Base-by-base conservation (phyloP, 306 rosid species). In the Datisca glomerata region DNA sequence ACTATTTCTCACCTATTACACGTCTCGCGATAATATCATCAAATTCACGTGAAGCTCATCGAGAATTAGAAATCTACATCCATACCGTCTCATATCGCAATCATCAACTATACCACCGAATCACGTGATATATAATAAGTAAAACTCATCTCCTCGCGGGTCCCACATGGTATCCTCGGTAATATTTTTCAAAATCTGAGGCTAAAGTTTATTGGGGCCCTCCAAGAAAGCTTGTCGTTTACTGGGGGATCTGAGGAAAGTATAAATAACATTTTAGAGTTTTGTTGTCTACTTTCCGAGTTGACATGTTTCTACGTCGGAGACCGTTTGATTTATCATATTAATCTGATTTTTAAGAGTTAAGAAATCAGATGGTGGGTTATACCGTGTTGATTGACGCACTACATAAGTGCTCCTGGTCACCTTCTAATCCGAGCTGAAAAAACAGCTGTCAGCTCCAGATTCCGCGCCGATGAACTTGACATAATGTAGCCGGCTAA, bases 401-500 rank as follows among this genome's bases (percentile, higher is more conserved):
- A 38, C 20, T 0, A 0, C 14, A 55, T 24, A 2, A 10, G 12
- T 33, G 0, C 75, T 32, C 59, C 0, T 19, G 22, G 24, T 52
- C 50, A 8, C 14, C 41, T 50, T 42, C 57, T 29, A 28, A 58
- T 23, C 33, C 49, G 25, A 65, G 82, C 87, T 59, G 58, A 72
- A 51, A 41, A 53, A 45, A 71, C 85, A 72, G 82, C 78, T 81
- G 76, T 73, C 62, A 76, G 81, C 85, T 73, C 47, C 49, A 68
- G 78, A 79, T 86, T 75, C 92, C 93, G 66, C 71, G 94, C 94
- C 93, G 93, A 70, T 71, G 70, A 47, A 55, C 64, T 70, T 59
- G 71, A 57, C 72, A 68, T 69, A 51, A 23, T 42, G 61, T 57
- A 80, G 93, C 91, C 93, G 91, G 95, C 93, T 76, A 35, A 53